These are phyloP conservation scores for Musa troglodytarum DNA, from an alignment of 176 grass and related monocot genomes.

Conservation along the genomic window DNA sequence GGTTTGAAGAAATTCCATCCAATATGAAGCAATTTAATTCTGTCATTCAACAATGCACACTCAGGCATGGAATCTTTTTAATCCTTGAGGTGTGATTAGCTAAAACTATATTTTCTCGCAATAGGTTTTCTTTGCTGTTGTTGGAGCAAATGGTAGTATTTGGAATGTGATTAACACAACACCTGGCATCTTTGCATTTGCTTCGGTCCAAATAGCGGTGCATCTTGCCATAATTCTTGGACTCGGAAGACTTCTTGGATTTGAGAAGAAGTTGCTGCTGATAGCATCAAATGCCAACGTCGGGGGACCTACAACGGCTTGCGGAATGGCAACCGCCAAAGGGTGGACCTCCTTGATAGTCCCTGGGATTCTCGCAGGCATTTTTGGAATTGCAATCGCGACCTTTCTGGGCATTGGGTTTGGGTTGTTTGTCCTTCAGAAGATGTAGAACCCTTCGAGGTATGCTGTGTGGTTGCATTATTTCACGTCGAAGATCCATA, in stretches of 20 bases:
- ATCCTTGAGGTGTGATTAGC: background rate
- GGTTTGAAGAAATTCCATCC: background rate
- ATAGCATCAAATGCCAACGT: slow-evolving; percentile 67
- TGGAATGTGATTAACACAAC: slow-evolving; percentile 58
- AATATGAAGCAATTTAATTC: background rate
- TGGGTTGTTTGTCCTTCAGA: slow-evolving; percentile 42
- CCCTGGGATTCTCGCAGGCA: slow-evolving; percentile 67
- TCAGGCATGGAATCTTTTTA: background rate
- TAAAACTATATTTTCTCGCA: background rate
- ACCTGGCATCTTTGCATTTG: slow-evolving; percentile 53
- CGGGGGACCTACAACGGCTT: slow-evolving; percentile 72
- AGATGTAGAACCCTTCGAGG: slow-evolving; percentile 26
- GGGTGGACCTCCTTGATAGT: slow-evolving; percentile 61
- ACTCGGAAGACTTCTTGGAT: slow-evolving; percentile 37
- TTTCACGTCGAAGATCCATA: too few relatives aligned
- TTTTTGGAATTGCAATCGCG: slow-evolving; percentile 61
- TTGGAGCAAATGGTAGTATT: slow-evolving; percentile 67
- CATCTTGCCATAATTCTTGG: slow-evolving; percentile 58
- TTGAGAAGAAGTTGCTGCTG: slow-evolving; percentile 50
- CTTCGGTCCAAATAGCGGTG: slow-evolving; percentile 48
- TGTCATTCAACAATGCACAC: background rate
- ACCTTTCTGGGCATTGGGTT: slow-evolving; percentile 61
- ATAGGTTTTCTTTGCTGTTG: slow-evolving; percentile 68
- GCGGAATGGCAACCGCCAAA: slow-evolving; percentile 72
- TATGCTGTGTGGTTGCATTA: background rate